Evolutionary conservation across 768 basidiomycete genomes (phyloP), one percentile per base, ranked within the genome.

Genomic region (Naganishia kalamii): DNA sequence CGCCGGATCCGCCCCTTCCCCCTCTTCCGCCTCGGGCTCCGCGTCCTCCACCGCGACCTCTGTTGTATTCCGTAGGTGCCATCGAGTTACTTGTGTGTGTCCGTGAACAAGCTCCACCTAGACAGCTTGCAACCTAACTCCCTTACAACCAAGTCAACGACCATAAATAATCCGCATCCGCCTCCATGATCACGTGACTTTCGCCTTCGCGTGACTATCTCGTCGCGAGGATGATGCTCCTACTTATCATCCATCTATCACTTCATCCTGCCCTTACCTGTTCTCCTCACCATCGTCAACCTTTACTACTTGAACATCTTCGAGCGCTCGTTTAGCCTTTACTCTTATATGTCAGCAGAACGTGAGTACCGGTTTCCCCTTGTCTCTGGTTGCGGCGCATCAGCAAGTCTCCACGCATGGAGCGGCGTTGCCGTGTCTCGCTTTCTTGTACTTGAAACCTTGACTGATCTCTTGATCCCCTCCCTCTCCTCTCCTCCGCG

Each of bases 311-410:
- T 37, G 51, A 19, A 27, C 44, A 23, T 49, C 48, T 25, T 59
- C 35, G 30, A 50, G 19, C 30, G 52, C 35, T 27, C 21, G 48
- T 23, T 25, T 48, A 33, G 63, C 65, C 57, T 49, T 54, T 50
- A 35, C 65, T 66, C 65, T 74, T 77, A 70, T 72, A 76, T 75
- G 75, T 77, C 74, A 75, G 73, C 75, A 70, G 73, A 74, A 71
- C 69, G 78, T 79, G 50, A 63, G 77, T 72, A n/a, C n/a, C 35
- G 13, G 32, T 47, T 47, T 17, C 3, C 37, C 44, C 15, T 19
- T 11, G 25, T 21, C 32, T n/a, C 41, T 33, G n/a, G 62, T 59
- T 3, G 15, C 11, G 33, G 7, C 32, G 10, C 47, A 11, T 40
- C 33, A 27, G 25, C 4, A 17, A 32, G 17, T 25, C 48, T 2